These are phyloP conservation scores for Pisolithus tinctorius DNA, from an alignment of 768 basidiomycete species.

Conservation along the genomic window DNA sequence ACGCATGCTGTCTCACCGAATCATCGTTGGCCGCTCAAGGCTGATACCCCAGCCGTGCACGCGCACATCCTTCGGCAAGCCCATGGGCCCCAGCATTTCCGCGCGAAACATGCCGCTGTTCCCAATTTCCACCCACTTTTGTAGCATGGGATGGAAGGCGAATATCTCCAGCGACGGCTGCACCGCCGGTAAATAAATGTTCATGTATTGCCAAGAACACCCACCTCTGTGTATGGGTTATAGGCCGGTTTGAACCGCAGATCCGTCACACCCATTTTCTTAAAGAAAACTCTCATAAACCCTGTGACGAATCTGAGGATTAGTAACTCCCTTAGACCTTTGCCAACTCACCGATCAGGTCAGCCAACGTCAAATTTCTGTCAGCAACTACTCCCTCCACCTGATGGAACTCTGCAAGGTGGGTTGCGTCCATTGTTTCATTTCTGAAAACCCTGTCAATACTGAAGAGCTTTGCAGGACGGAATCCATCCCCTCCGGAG, in stretches of 20 bases:
- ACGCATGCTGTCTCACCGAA: conserved; percentile 52
- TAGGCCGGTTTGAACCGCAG: conserved; percentile 98
- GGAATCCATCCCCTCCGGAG: conserved; percentile 61
- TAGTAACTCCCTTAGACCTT: not conserved
- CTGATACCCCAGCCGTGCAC: conserved; percentile 97
- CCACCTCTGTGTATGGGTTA: conserved; percentile 94
- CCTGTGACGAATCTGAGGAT: conserved; percentile 38
- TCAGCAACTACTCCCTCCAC: conserved; percentile 99
- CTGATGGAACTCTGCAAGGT: conserved; percentile 98
- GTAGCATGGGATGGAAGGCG: conserved; percentile 90
- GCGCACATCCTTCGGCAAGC: conserved; percentile 91
- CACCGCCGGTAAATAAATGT: conserved; percentile 2
- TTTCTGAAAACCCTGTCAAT: conserved; percentile 99
- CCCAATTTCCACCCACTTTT: conserved; percentile 96
- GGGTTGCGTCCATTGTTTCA: conserved; percentile 97
- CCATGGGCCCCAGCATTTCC: conserved; percentile 99
- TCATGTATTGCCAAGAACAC: conserved; percentile 6
- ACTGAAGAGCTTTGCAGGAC: conserved; percentile 90
- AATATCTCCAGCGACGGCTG: conserved; percentile 97
- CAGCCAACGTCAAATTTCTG: conserved; percentile 83
- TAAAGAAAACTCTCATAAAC: conserved; percentile 98
- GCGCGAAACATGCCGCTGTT: conserved; percentile 99
- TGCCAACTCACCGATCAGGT: conserved; percentile 72
- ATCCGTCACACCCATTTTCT: conserved; percentile 92
- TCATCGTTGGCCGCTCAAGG: conserved; percentile 97